A percentile compares a stretch with the other conserved stretches of the same genome.
phyloP scores from a whole-genome alignment of 2,329 filamentous ascomycete genomes.

The Aspergillus spinulosporus region DNA sequence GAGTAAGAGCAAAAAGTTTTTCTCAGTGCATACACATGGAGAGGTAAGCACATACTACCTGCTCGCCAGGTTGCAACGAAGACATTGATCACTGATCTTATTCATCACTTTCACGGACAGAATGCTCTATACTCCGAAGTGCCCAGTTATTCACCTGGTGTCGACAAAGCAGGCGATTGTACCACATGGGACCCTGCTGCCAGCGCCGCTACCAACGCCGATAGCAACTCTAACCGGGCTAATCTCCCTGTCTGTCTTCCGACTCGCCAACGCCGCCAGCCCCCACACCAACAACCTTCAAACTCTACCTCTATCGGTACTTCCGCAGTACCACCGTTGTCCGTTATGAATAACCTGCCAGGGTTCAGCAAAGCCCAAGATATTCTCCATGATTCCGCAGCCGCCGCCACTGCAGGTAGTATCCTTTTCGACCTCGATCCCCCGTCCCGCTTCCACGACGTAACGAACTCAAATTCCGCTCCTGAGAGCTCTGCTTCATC shows the following conservation, averaged over 20 bases:
- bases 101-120: not conserved
- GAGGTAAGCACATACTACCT: constrained; percentile 11
- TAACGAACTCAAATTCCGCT: constrained; percentile 12
- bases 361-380: constrained; percentile 6
- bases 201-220: not conserved
- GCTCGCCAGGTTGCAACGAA: not conserved
- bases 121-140: not conserved
- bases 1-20: constrained; percentile 13
- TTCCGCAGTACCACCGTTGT: not conserved
- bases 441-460: constrained; percentile 32
- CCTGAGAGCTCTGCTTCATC: constrained; percentile 14
- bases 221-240: not conserved
- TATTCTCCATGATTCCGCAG: constrained; percentile 1
- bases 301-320: constrained; percentile 8
- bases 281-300: constrained; percentile 5
- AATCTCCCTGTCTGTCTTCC: constrained; percentile 25
- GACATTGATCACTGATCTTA: not conserved
- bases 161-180: not conserved
- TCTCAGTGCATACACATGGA: constrained; percentile 1
- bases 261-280: constrained; percentile 23
- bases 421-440: constrained; percentile 35
- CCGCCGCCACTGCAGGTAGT: constrained; percentile 4
- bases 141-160: not conserved
- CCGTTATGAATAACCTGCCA: constrained; percentile 2
- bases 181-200: constrained; percentile 7